Percentiles rank a stretch among this genome's conserved stretches.
phyloP scores from a whole-genome alignment of 2,329 filamentous ascomycete species.

The Fusarium paranaense region DNA sequence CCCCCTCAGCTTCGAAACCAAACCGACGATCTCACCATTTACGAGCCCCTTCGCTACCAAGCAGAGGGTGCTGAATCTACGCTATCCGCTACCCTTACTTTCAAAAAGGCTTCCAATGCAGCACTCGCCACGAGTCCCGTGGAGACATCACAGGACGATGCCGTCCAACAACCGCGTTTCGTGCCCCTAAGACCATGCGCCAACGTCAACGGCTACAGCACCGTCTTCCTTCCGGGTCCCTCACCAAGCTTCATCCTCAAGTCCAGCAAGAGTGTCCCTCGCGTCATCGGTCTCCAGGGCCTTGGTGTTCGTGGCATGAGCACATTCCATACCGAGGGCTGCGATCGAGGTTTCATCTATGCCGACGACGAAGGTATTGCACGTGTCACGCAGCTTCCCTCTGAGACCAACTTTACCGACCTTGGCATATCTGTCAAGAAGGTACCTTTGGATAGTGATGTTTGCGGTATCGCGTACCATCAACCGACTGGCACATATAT shows the following conservation, averaged over 20 bases:
- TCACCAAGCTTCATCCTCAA: conserved; percentile 87
- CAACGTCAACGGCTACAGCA: conserved; percentile 81
- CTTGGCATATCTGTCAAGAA: conserved; percentile 81
- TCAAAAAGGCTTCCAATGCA: conserved; percentile 80
- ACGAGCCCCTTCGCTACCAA: conserved; percentile 77
- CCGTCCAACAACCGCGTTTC: conserved; percentile 58
- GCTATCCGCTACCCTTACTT: conserved; percentile 72
- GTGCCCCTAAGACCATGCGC: conserved; percentile 68
- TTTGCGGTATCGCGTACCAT: conserved; percentile 82
- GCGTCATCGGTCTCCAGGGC: conserved; percentile 78
- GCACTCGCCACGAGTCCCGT: conserved; percentile 70
- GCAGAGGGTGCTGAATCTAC: conserved; percentile 49
- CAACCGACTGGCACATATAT: conserved; percentile 80
- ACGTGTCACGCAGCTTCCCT: conserved; percentile 78
- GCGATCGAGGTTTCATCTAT: conserved; percentile 86
- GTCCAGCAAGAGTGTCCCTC: conserved; percentile 80
- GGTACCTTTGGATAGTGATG: conserved; percentile 75
- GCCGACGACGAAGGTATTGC: conserved; percentile 79
- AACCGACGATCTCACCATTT: conserved; percentile 86
- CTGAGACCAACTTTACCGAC: conserved; percentile 75
- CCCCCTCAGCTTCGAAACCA: conserved; percentile 75
- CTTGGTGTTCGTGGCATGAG: conserved; percentile 77
- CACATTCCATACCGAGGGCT: conserved; percentile 80
- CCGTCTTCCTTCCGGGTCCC: conserved; percentile 83
- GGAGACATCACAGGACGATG: conserved; percentile 62